Evolutionary conservation across 108 stramenopile species (phyloP).

Genomic region (Pseudonitzschia delicatissima): DNA sequence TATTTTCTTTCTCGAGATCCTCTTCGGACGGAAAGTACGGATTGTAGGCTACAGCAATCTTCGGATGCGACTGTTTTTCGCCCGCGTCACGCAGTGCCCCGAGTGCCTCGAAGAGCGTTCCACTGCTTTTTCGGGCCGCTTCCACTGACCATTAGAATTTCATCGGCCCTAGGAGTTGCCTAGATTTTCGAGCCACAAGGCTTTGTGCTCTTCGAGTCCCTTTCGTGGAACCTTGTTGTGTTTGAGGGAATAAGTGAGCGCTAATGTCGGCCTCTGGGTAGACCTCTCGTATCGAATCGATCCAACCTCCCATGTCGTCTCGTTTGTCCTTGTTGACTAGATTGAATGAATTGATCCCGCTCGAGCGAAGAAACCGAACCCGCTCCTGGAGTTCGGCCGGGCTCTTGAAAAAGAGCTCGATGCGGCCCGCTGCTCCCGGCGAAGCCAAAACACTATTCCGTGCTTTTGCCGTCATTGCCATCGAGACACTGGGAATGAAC

Average conservation of each 20-base stretch:
- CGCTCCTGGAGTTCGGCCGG: slow-evolving; percentile 32
- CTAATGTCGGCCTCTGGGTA: slow-evolving; percentile 15
- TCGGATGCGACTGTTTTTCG: neutral
- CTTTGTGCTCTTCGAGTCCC: neutral
- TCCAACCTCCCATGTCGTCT: slow-evolving; percentile 35
- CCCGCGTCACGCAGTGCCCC: neutral
- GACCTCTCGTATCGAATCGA: slow-evolving; percentile 17
- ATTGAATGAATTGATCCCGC: slow-evolving; percentile 41
- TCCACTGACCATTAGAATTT: slow-evolving; percentile 35
- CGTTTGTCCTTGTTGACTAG: slow-evolving; percentile 47
- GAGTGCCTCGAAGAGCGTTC: slow-evolving; percentile 22
- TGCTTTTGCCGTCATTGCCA: neutral
- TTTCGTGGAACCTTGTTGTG: slow-evolving; percentile 35
- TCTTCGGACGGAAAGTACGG: slow-evolving; percentile 32
- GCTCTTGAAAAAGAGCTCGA: slow-evolving; percentile 52
- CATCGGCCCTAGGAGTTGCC: slow-evolving; percentile 1
- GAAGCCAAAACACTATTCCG: neutral
- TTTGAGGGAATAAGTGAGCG: slow-evolving; percentile 38
- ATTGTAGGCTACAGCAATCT: slow-evolving; percentile 43
- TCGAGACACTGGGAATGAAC: too few relatives aligned
- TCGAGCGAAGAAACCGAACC: slow-evolving; percentile 18
- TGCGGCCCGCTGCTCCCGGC: slow-evolving; percentile 4
- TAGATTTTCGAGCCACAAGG: neutral
- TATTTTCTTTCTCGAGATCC: slow-evolving; percentile 27
- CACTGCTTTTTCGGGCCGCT: slow-evolving; percentile 14